phyloP scores from a whole-genome alignment of 1,139 yeast genomes.

The Yamadazyma oceani region DNA sequence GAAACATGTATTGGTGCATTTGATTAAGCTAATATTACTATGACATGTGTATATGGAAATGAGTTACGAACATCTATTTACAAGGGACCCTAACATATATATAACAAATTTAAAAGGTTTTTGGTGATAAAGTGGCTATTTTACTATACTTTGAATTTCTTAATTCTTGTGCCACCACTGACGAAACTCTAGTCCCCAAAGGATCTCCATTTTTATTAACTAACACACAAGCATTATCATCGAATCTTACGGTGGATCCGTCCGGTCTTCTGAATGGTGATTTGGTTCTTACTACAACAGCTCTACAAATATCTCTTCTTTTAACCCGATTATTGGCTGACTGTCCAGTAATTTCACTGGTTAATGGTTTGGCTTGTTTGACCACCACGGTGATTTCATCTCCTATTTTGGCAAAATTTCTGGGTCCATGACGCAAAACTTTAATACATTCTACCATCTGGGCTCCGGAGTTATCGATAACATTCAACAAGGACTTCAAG shows the following conservation, averaged over 20 bases:
- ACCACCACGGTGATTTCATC: slow-evolving; percentile 95
- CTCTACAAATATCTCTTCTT: slow-evolving; percentile 95
- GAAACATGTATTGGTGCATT: slow-evolving; percentile 27
- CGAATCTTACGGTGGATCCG: slow-evolving; percentile 84
- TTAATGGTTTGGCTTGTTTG: slow-evolving; percentile 80
- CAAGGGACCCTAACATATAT: slow-evolving; percentile 3
- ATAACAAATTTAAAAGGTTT: slow-evolving; percentile 52
- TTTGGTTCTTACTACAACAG: slow-evolving; percentile 90
- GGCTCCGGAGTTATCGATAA: slow-evolving; percentile 95
- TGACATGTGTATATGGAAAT: too few relatives aligned
- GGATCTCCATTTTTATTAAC: slow-evolving; percentile 93
- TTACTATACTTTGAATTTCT: slow-evolving; percentile 82
- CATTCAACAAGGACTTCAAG: slow-evolving; percentile 83
- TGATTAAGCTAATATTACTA: slow-evolving; percentile 13
- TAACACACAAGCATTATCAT: slow-evolving; percentile 96
- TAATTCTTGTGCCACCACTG: slow-evolving; percentile 90
- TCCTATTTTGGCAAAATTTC: slow-evolving; percentile 79
- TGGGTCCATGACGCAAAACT: slow-evolving; percentile 86
- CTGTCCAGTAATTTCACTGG: slow-evolving; percentile 63
- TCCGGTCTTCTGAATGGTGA: slow-evolving; percentile 84
- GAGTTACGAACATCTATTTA: slow-evolving; percentile 2
- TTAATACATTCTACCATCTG: slow-evolving; percentile 94
- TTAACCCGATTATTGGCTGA: slow-evolving; percentile 79
- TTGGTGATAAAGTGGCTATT: slow-evolving; percentile 88
- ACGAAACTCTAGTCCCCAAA: slow-evolving; percentile 88